A percentile compares a stretch with the other conserved stretches of the same genome.
phyloP scores from a whole-genome alignment of 192 early-diverging fungal species.

The Rhizophlyctis rosea region DNA sequence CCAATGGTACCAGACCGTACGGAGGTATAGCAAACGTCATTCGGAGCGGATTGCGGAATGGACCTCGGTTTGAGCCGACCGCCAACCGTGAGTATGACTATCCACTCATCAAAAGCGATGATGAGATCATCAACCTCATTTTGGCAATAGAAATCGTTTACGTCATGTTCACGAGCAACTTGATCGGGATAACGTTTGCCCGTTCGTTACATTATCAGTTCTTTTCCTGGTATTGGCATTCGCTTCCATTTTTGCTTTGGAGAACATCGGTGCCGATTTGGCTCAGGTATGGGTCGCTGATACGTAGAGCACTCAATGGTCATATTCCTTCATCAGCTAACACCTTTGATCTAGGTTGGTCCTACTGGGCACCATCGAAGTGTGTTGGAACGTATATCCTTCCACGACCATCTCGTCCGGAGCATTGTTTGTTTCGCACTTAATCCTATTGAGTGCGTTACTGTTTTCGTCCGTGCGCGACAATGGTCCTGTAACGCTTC shows the following conservation, averaged over 20 bases:
- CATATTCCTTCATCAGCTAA: slow-evolving; percentile 3
- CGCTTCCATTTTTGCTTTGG: slow-evolving; percentile 78
- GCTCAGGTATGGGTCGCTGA: slow-evolving; percentile 15
- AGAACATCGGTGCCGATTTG: slow-evolving; percentile 28
- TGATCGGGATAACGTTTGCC: slow-evolving; percentile 87
- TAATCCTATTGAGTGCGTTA: not conserved
- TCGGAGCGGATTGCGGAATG: slow-evolving; percentile 10
- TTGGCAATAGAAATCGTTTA: slow-evolving; percentile 56
- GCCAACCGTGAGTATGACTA: no score
- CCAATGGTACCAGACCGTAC: slow-evolving; percentile 4
- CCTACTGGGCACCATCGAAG: slow-evolving; percentile 55
- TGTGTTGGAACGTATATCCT: slow-evolving; percentile 88
- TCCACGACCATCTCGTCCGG: slow-evolving; percentile 55
- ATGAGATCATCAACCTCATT: no score
- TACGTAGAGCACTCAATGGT: not conserved
- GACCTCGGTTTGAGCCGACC: no score
- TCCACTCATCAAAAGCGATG: no score
- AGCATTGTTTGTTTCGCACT: slow-evolving; percentile 40
- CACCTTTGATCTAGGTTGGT: slow-evolving; percentile 26
- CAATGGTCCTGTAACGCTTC: no score
- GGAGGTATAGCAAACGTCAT: slow-evolving; percentile 21
- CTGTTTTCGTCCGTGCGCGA: no score
- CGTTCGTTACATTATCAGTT: slow-evolving; percentile 95
- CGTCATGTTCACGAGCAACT: slow-evolving; percentile 79
- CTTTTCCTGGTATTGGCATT: slow-evolving; percentile 90